Evolutionary conservation across 2,329 filamentous ascomycete species (phyloP).

Genomic region (Claviceps lovelessii): DNA sequence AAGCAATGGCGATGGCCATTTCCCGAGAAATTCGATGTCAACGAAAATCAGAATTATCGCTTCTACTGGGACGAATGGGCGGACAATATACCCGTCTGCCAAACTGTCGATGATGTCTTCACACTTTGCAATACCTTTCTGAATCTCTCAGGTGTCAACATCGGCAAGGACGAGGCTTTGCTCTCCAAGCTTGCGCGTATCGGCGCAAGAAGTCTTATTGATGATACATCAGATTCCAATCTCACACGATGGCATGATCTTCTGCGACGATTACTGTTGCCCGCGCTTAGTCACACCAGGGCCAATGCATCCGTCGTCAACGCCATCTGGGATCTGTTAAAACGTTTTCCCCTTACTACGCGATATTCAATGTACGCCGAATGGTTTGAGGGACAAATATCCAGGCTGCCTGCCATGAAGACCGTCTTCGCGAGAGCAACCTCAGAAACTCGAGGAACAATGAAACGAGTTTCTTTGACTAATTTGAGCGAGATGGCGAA

Average conservation of each 20-base stretch:
- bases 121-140: conserved; percentile 71
- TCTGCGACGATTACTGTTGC: conserved; percentile 70
- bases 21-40: conserved; percentile 61
- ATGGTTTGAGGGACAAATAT: conserved; percentile 73
- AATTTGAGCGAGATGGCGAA: conserved; percentile 79
- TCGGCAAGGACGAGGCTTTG: conserved; percentile 68
- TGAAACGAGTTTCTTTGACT: conserved; percentile 80
- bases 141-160: conserved; percentile 74
- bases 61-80: conserved; percentile 98
- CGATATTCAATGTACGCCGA: conserved; percentile 86
- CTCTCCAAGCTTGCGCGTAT: conserved; percentile 76
- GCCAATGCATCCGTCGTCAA: conserved; percentile 73
- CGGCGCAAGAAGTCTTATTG: conserved; percentile 56
- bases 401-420: conserved; percentile 62
- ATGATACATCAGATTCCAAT: conserved; percentile 59
- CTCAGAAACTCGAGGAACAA: conserved; percentile 66
- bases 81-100: conserved; percentile 84
- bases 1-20: conserved; percentile 71
- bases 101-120: conserved; percentile 81
- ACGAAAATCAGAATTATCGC: conserved; percentile 65
- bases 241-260: conserved; percentile 69
- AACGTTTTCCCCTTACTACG: conserved; percentile 58
- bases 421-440: conserved; percentile 63
- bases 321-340: conserved; percentile 73
- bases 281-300: conserved; percentile 73